Percentiles rank a stretch among this genome's conserved stretches.
Evolutionary conservation across 805 yeast species (phyloP).

Genomic region (Priceomyces melissophilus): DNA sequence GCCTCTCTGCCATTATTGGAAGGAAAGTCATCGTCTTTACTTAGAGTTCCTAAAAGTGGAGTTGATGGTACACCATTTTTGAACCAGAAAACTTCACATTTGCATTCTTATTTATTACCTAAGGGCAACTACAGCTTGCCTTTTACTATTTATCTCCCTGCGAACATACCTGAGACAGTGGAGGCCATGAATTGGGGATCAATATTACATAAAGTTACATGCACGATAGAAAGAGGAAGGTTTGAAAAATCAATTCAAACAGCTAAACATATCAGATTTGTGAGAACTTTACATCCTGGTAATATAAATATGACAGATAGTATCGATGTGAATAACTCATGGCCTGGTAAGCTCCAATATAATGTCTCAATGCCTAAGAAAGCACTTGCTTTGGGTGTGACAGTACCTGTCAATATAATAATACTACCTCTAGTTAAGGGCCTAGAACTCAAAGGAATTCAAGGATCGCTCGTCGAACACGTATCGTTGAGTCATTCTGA

Average conservation of each 20-base stretch:
- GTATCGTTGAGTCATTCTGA: constrained; percentile 30
- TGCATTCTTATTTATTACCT: constrained; percentile 41
- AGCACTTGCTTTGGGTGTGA: constrained; percentile 47
- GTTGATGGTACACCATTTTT: constrained; percentile 45
- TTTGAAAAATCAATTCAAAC: constrained; percentile 36
- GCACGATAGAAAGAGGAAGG: constrained; percentile 40
- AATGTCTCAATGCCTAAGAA: constrained; percentile 41
- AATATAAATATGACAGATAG: constrained; percentile 39
- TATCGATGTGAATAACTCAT: constrained; percentile 45
- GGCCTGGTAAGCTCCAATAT: constrained; percentile 54
- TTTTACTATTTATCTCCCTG: constrained; percentile 42
- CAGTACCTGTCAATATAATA: constrained; percentile 37
- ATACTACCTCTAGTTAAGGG: constrained; percentile 49
- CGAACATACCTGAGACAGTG: constrained; percentile 46
- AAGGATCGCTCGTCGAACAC: constrained; percentile 27
- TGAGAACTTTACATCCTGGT: constrained; percentile 41
- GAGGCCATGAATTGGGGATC: constrained; percentile 47
- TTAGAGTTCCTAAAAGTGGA: constrained; percentile 32
- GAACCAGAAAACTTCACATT: constrained; percentile 15
- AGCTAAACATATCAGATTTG: constrained; percentile 40
- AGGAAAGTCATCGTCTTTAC: constrained; percentile 9
- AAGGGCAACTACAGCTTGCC: constrained; percentile 53
- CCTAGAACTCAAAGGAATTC: constrained; percentile 24
- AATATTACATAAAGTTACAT: constrained; percentile 40
- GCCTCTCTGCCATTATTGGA: constrained; percentile 25